These are phyloP conservation scores for Diphasiastrum complanatum DNA, from an alignment of 83 land plant genomes.

Conservation along the genomic window DNA sequence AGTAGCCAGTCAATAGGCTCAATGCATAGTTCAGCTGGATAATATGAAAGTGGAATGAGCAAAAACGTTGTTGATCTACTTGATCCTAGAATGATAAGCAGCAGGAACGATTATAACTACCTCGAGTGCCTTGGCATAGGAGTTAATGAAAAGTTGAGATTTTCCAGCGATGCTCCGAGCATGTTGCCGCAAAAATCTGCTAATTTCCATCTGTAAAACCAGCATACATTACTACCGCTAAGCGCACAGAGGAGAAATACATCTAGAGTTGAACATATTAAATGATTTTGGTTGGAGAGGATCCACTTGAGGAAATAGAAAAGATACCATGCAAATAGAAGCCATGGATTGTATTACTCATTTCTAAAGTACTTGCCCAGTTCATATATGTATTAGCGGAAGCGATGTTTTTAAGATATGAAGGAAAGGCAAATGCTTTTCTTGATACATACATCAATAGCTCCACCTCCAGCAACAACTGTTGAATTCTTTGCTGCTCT, in stretches of 20 bases:
- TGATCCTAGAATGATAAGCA: background rate
- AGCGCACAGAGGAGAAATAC: background rate
- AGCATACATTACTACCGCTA: background rate
- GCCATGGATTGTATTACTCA: no score
- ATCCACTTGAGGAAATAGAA: no score
- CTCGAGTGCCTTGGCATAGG: slow-evolving; percentile 98
- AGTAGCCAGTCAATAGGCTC: background rate
- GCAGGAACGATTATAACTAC: slow-evolving; percentile 23
- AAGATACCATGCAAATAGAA: background rate
- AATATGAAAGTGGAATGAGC: background rate
- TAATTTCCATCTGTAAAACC: slow-evolving; percentile 77
- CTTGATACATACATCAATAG: slow-evolving; percentile 93
- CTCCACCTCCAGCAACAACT: slow-evolving; percentile 98
- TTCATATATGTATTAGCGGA: no score
- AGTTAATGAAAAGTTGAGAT: slow-evolving; percentile 88
- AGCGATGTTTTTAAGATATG: no score
- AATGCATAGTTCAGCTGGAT: background rate
- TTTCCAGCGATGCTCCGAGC: slow-evolving; percentile 90
- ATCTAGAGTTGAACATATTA: background rate
- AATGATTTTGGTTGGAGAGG: no score
- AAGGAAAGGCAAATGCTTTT: no score
- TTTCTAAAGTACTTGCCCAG: no score
- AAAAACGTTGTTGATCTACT: background rate
- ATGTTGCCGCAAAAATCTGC: slow-evolving; percentile 82
- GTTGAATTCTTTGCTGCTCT: slow-evolving; percentile 95